A percentile compares a stretch with the other conserved stretches of the same genome.
Conservation (phyloP, 306 rosid genomes). For the Vigna nakashimae region DNA sequence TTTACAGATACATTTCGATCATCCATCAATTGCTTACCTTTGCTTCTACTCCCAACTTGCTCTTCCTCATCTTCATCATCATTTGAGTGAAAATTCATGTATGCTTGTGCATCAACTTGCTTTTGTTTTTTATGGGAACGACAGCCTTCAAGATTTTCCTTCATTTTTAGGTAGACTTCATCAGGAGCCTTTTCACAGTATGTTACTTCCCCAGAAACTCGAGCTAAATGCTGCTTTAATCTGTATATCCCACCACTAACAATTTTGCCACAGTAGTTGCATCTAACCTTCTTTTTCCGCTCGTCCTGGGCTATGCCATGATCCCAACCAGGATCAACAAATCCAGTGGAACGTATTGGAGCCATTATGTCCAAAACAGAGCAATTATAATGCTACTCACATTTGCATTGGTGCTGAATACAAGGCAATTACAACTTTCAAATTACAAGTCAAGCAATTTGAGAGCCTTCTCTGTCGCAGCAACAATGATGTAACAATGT, state of each 20-base stretch:
- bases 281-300: constrained; percentile 94
- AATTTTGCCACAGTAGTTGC: constrained; percentile 96
- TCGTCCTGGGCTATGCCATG: constrained; percentile 96
- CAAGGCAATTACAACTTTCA: constrained; percentile 27
- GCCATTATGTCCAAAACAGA: constrained; percentile 59
- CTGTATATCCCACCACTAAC: constrained; percentile 98
- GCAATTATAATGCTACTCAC: constrained; percentile 41
- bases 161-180: constrained; percentile 87
- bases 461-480: constrained; percentile 39
- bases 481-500: constrained; percentile 29
- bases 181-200: constrained; percentile 97
- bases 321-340: constrained; percentile 98
- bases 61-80: constrained; percentile 80
- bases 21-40: constrained; percentile 82
- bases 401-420: constrained; percentile 41
- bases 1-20: constrained; percentile 62
- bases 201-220: constrained; percentile 96
- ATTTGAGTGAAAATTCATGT: constrained; percentile 72
- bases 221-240: constrained; percentile 96
- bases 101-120: constrained; percentile 70
- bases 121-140: constrained; percentile 85
- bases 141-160: constrained; percentile 85
- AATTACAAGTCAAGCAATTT: constrained; percentile 40
- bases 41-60: constrained; percentile 70
- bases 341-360: constrained; percentile 79